Evolutionary conservation across 257 asterid genomes (phyloP), one percentile per base, ranked within the genome.

Genomic region (Solanum chiquidenum): DNA sequence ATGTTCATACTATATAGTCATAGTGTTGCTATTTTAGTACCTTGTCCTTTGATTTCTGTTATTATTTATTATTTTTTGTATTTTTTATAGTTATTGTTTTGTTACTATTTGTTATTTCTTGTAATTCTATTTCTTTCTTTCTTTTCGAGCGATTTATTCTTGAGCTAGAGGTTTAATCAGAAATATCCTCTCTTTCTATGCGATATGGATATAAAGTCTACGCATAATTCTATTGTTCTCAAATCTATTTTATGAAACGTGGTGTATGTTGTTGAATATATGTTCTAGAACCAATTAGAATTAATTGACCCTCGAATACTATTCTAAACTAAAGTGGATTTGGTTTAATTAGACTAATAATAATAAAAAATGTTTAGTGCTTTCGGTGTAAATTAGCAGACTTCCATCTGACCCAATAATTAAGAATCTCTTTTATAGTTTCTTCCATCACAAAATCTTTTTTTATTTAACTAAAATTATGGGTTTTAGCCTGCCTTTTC

Each of bases 381-480:
- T 87, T 79, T 10, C 52, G 38, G 86, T 40, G 82, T 23, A 42
- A 80, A 52, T 16, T 33, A 42, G 69, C 83, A 75, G 25, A 79
- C 33, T 87, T 66, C 66, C 37, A 86, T 86, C 76, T 77, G 55
- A 88, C 77, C 38, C 18, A 66, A 14, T 44, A 5, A 35, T 18
- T 18, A 66, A 66, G 75, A 38, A 29, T 23, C 29, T 27, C 7
- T 31, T 44, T 82, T 3, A 2, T 69, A 14, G 84, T 42, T 42
- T 25, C 10, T 77, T 77, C 1, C 25, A 42, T 79, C 64, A 44
- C 38, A 42, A 42, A 25, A 77, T 7, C 5, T 25, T 79, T 79
- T 79, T 79, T 79, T 79, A 79, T 42, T 42, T 42, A 4, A 4
- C 3, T n/a, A 77, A 77, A 73, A 13, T 46, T 12, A 77, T 42